Base-by-base conservation (phyloP, 2,329 filamentous ascomycete genomes). In the Trichoderma oligosporum region DNA sequence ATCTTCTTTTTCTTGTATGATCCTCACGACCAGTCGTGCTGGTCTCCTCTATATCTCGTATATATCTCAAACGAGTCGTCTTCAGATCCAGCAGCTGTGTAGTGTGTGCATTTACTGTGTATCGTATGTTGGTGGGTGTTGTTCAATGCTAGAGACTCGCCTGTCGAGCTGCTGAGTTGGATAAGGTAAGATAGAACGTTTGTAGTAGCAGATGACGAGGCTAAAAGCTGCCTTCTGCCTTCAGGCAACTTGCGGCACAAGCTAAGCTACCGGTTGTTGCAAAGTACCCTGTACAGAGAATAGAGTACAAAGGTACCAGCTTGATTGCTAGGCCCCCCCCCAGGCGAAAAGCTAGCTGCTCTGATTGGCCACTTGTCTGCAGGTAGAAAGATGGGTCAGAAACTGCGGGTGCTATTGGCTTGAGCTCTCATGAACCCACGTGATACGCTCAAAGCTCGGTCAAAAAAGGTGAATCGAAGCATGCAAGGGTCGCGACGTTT, bases 181-280 rank as follows among this genome's bases (percentile, higher is more conserved):
- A n/a, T 31, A 11, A 31, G 27, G 27, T 31, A 31, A 31, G 27
- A n/a, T n/a, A n/a, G n/a, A n/a, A n/a, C n/a, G n/a, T n/a, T n/a
- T n/a, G n/a, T 29, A 25, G 18, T 44, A 71, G 73, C 73, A 75
- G 77, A 78, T 81, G 78, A 81, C 78, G 78, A 80, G 76, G 78
- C 78, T 77, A 74, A 70, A 73, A 75, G 76, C 75, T 78, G 76
- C 76, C 77, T 79, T 74, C 74, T 78, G 76, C 76, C 77, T 79
- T 73, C 68, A 63, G 53, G 60, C 56, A 62, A 36, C 16, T 42
- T 41, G 35, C 22, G 20, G 47, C 36, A 49, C 54, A 16, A n/a
- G n/a, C n/a, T n/a, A n/a, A n/a, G 22, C 46, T 49, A 24, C 33
- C 18, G 44, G 29, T n/a, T n/a, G 33, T 49, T 36, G 16, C 47